Evolutionary conservation across 1,284 basidiomycete species (phyloP).

Genomic region (Phenoliferia sp.): DNA sequence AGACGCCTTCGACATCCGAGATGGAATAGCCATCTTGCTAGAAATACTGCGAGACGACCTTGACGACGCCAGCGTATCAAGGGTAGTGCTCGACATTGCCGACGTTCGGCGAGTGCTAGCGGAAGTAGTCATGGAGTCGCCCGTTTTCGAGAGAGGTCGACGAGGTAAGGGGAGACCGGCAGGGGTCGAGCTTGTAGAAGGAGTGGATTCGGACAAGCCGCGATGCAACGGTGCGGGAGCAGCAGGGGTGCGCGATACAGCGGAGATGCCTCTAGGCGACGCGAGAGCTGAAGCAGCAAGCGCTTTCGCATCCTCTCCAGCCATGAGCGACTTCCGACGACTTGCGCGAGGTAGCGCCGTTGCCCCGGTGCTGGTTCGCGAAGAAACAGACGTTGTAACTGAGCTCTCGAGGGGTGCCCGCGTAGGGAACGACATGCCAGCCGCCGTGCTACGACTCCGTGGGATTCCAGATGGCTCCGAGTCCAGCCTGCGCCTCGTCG

Average conservation of each 20-base stretch:
- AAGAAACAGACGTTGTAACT: background rate
- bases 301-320: slow-evolving; percentile 8
- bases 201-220: slow-evolving; percentile 4
- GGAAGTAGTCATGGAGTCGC: background rate
- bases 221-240: too few species aligned
- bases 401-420: slow-evolving; percentile 8
- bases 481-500: slow-evolving; percentile 17
- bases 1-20: slow-evolving; percentile 34
- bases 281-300: background rate
- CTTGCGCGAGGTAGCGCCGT: background rate
- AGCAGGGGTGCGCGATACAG: background rate
- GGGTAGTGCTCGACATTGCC: background rate
- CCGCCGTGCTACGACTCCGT: slow-evolving; percentile 28
- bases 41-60: slow-evolving; percentile 28
- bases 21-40: slow-evolving; percentile 33
- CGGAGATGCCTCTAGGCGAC: background rate
- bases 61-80: slow-evolving; percentile 21
- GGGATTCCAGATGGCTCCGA: slow-evolving; percentile 26
- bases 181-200: slow-evolving; percentile 1
- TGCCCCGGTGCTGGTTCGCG: background rate
- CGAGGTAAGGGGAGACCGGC: slow-evolving; percentile 2
- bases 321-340: slow-evolving; percentile 7
- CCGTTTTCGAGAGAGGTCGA: slow-evolving; percentile 6
- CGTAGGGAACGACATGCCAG: slow-evolving; percentile 5
- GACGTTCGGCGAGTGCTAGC: slow-evolving; percentile 8